Evolutionary conservation across 805 yeast genomes (phyloP).

Genomic region (Ogataea zsoltii): DNA sequence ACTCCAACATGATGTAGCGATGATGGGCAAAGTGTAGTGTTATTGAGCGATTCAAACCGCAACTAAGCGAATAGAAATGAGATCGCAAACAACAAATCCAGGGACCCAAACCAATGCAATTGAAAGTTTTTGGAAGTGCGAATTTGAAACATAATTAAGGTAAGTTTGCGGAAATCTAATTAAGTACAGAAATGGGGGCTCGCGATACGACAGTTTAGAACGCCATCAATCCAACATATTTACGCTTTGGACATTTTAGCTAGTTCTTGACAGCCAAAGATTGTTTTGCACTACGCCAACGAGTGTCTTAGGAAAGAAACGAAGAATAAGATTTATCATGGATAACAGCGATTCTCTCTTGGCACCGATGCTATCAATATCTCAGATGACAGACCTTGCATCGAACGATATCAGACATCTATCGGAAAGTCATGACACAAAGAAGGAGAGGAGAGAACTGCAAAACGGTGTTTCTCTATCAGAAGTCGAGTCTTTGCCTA

Average conservation of each 20-base stretch:
- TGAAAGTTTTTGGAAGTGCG: background rate
- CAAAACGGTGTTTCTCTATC: no score
- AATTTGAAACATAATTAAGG: conserved; percentile 3
- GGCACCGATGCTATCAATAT: background rate
- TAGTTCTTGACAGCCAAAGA: background rate
- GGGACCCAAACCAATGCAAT: no score
- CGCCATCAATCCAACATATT: background rate
- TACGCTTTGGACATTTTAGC: no score
- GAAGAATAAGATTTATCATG: no score
- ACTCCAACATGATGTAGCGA: no score
- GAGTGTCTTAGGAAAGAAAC: no score
- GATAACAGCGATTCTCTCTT: background rate
- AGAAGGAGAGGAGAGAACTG: no score
- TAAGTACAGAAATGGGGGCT: background rate
- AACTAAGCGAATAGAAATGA: background rate
- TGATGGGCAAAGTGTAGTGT: background rate
- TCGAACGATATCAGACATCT: background rate
- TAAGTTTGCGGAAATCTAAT: background rate
- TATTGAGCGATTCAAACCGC: background rate
- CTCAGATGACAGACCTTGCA: background rate
- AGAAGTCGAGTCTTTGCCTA: no score
- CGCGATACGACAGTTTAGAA: background rate
- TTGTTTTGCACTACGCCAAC: background rate
- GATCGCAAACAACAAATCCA: background rate
- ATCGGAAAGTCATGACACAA: no score